Conservation (phyloP, 176 grass and related monocot species). For the Miscanthus lutarioriparius region DNA sequence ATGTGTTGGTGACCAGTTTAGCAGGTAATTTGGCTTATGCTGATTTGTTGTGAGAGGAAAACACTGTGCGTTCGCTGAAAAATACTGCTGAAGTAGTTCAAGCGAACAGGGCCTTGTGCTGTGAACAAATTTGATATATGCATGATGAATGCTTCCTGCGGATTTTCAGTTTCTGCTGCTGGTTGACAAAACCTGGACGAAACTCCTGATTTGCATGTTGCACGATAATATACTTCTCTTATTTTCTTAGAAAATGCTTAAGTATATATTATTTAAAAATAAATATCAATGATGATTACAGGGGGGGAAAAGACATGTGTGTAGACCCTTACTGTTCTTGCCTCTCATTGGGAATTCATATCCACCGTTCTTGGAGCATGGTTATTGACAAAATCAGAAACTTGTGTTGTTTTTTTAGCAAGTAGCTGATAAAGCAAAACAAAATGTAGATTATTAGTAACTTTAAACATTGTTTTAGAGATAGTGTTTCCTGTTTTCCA, state of each 20-base stretch:
- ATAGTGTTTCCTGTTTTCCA: neutral
- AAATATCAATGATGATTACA: no score
- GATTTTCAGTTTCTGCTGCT: neutral
- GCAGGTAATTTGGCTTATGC: constrained; percentile 71
- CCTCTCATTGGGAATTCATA: neutral
- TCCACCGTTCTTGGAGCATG: neutral
- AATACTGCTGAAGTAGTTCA: no score
- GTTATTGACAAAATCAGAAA: neutral
- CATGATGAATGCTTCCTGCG: neutral
- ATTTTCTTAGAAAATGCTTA: neutral
- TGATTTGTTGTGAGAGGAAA: no score
- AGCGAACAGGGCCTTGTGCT: no score
- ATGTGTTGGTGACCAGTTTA: constrained; percentile 64
- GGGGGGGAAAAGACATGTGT: no score
- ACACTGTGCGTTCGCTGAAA: no score
- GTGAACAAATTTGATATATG: neutral
- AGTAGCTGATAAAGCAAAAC: neutral
- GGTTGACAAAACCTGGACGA: neutral
- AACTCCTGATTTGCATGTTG: neutral
- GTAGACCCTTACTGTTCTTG: no score
- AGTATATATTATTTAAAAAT: no score
- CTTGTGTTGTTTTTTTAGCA: neutral
- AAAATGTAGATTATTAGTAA: neutral
- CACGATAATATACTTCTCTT: neutral
- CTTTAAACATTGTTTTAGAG: neutral